Percentiles rank a stretch among this genome's conserved stretches.
Conservation (phyloP, 768 basidiomycete species). For the Leccinum variicolor region DNA sequence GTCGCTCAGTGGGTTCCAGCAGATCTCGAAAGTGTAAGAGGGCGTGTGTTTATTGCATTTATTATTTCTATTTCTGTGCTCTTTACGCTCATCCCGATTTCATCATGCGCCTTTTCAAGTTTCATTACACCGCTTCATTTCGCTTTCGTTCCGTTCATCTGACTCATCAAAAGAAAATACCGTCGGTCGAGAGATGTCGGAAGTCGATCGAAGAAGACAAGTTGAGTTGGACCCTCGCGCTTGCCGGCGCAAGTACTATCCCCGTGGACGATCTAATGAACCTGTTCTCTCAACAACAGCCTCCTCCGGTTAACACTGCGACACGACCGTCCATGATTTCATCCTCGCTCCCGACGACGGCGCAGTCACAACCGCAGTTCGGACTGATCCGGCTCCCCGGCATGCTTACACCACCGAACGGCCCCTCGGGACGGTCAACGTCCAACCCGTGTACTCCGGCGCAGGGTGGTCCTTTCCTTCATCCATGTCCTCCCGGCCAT, state of each 20-base stretch:
- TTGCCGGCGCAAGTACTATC: constrained; percentile 18
- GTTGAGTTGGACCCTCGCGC: no score
- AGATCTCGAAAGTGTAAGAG: neutral
- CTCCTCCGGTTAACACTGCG: constrained; percentile 24
- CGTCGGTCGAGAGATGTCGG: constrained; percentile 7
- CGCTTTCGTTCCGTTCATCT: no score
- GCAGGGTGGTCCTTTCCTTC: neutral
- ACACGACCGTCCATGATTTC: constrained; percentile 24
- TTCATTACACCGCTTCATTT: no score
- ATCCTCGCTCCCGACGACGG: constrained; percentile 13
- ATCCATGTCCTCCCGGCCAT: constrained; percentile 6
- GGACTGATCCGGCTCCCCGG: constrained; percentile 42
- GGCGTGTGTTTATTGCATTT: neutral
- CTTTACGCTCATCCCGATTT: neutral
- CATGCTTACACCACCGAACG: constrained; percentile 32
- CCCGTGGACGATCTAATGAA: constrained; percentile 57
- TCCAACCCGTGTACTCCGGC: constrained; percentile 9
- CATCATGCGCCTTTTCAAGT: no score
- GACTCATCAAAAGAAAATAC: no score
- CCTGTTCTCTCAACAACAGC: constrained; percentile 43
- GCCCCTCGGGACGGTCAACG: constrained; percentile 7
- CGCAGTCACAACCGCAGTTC: constrained; percentile 25
- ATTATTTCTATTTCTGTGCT: neutral
- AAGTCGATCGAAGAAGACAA: neutral
- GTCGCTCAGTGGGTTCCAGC: neutral